Evolutionary conservation across 2,329 filamentous ascomycete genomes (phyloP), one percentile per base, ranked within the genome.

Genomic region (Calonectria honghensis): DNA sequence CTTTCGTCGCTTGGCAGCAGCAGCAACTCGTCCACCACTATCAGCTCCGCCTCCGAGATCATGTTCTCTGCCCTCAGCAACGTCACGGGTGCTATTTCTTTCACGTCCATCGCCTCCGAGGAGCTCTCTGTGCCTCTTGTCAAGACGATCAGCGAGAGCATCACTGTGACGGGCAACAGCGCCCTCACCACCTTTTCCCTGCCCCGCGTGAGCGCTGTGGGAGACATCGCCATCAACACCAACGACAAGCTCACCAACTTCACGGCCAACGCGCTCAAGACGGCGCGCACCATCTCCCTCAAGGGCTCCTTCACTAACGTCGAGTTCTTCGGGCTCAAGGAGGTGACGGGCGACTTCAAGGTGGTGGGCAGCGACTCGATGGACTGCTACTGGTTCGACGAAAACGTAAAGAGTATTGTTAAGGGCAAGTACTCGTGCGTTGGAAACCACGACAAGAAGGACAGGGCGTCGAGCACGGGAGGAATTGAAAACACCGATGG

Each of bases 311-410:
- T 82, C 2, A 79, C 74, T 4, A 76, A 82, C 11, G 79, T 82
- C 14, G 81, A 82, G 51, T 81, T 82, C 51, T 82, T 82, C 27
- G 73, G 71, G 3, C 64, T 82, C 7, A 52, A 79, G 29, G 74
- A 82, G 39, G 81, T 82, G 9, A 79, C 78, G 0, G 81, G 81
- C 1, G 80, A 82, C 41, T 82, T 82, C 51, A 79, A 81, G 72
- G 72, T 82, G 2, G 27, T 35, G 1, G 81, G 81, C 10, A 75
- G 73, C 37, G 76, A 81, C 50, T 79, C 79, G 9, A 81, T 82
- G 79, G 81, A 82, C 35, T 82, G 81, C 66, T 81, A 79, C 69
- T 82, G 81, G 81, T 81, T 82, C n/a, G 79, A 82, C n/a, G 59
- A 71, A 6, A 80, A 82, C 29, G 65, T 82, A 45, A 73, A 79